Evolutionary conservation across 2,329 filamentous ascomycete species (phyloP).

Genomic region (Penicillium sp.): DNA sequence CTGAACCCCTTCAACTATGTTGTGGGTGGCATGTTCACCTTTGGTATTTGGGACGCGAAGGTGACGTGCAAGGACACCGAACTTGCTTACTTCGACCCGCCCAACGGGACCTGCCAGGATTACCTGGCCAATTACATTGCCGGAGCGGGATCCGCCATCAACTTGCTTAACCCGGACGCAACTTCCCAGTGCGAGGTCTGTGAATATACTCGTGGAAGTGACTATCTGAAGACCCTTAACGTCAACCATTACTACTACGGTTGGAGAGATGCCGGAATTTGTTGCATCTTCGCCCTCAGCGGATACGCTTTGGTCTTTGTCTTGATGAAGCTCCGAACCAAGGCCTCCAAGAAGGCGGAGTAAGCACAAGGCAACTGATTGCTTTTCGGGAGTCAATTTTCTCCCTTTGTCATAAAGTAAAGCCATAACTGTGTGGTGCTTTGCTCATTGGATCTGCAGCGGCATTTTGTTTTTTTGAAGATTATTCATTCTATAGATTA

Average conservation of each 20-base stretch:
- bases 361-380: not conserved
- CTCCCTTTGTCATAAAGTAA: not conserved
- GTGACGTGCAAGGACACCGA: constrained; percentile 1
- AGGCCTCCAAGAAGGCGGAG: constrained; percentile 23
- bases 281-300: constrained; percentile 53
- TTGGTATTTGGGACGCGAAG: constrained; percentile 2
- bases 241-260: constrained; percentile 60
- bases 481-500: not conserved
- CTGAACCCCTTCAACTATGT: constrained; percentile 10
- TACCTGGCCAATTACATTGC: constrained; percentile 56
- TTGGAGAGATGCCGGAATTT: constrained; percentile 63
- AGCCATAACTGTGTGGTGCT: not conserved
- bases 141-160: constrained; percentile 43
- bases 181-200: constrained; percentile 58
- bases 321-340: constrained; percentile 26
- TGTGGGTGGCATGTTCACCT: constrained; percentile 6
- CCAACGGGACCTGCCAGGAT: constrained; percentile 46
- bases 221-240: constrained; percentile 60
- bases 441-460: not conserved
- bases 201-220: constrained; percentile 55
- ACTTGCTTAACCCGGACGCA: constrained; percentile 59
- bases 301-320: constrained; percentile 49
- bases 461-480: not conserved
- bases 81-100: constrained; percentile 7
- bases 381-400: not conserved